These are phyloP conservation scores for Beauveria australis DNA, from an alignment of 2,329 filamentous ascomycete genomes.

Conservation along the genomic window DNA sequence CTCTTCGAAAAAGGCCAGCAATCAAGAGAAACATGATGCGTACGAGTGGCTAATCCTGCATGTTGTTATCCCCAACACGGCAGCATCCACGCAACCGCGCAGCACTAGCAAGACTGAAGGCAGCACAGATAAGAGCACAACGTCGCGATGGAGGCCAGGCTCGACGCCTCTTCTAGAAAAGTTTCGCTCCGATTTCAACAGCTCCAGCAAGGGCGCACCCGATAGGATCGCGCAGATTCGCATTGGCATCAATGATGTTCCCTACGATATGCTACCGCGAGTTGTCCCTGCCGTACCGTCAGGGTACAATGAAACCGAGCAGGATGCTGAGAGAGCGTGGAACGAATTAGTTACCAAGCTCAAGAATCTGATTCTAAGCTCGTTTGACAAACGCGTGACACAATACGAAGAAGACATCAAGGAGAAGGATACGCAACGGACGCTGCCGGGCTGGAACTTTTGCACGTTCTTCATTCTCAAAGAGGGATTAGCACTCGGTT, in stretches of 20 bases:
- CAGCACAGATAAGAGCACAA: conserved; percentile 56
- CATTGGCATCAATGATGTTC: conserved; percentile 61
- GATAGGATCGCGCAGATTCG: conserved; percentile 83
- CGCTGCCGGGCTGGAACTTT: conserved; percentile 94
- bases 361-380: conserved; percentile 76
- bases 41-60: conserved; percentile 94
- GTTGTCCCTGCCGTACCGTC: conserved; percentile 56
- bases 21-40: conserved; percentile 88
- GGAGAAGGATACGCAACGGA: conserved; percentile 82
- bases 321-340: conserved; percentile 78
- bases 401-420: conserved; percentile 98
- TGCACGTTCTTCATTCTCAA: conserved; percentile 98
- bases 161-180: conserved; percentile 84
- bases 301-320: conserved; percentile 60
- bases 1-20: conserved; percentile 48
- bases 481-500: conserved; percentile 84
- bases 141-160: conserved; percentile 69
- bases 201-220: conserved; percentile 55
- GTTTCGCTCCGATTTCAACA: conserved; percentile 82
- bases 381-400: conserved; percentile 81
- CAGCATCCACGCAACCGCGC: conserved; percentile 69
- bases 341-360: conserved; percentile 76
- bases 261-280: conserved; percentile 54
- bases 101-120: conserved; percentile 47
- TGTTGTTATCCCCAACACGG: conserved; percentile 80